These are phyloP conservation scores for Macrophomina phaseolina DNA, from an alignment of 2,329 filamentous ascomycete species.

Conservation along the genomic window DNA sequence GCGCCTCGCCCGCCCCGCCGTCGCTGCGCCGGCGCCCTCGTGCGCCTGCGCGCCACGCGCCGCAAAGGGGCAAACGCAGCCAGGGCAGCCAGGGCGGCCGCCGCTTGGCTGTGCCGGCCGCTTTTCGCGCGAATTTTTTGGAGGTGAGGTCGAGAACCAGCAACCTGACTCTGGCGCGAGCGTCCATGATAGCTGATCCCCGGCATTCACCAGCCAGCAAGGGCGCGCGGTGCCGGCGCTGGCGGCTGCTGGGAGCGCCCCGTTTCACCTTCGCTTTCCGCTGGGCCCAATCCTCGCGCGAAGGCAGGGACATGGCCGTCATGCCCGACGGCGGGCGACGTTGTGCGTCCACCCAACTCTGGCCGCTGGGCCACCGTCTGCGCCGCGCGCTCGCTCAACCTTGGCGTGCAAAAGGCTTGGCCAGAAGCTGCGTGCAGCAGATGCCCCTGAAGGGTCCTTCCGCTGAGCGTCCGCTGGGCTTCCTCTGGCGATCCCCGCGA, in stretches of 20 bases:
- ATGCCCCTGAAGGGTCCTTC: constrained; percentile 6
- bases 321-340: constrained; percentile 2
- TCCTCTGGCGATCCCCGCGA: constrained; percentile 21
- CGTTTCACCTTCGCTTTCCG: constrained; percentile 12
- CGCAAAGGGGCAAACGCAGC: constrained; percentile 1
- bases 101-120: background rate
- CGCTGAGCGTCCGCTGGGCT: background rate
- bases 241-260: constrained; percentile 11
- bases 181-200: constrained; percentile 3
- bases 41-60: background rate
- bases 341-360: constrained; percentile 9
- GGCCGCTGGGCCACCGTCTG: background rate
- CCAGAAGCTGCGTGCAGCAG: background rate
- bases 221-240: background rate
- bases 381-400: constrained; percentile 5
- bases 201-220: background rate
- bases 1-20: constrained; percentile 3
- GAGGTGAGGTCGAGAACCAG: constrained; percentile 12
- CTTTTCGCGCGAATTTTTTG: constrained; percentile 20
- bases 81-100: background rate
- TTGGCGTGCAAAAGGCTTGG: constrained; percentile 15
- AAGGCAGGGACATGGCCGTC: constrained; percentile 9
- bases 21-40: background rate
- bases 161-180: background rate
- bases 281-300: background rate